A percentile compares a stretch with the other conserved stretches of the same genome.
Evolutionary conservation across 1,284 basidiomycete species (phyloP).

Genomic region (Violaceomyces palustris): DNA sequence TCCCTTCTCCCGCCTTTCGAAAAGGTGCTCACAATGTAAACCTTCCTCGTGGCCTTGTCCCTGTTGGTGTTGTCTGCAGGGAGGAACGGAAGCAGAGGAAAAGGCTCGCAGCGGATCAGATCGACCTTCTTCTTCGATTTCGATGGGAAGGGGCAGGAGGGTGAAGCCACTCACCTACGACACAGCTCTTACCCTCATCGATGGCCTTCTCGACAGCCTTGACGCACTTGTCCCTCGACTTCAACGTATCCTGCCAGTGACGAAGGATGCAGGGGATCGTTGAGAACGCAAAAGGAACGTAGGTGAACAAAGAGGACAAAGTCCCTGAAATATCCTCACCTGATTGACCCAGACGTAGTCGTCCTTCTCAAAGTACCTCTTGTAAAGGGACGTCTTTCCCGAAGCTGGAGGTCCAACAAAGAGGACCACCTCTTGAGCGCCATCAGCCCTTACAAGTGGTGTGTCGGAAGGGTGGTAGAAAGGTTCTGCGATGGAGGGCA

Average conservation of each 20-base stretch:
- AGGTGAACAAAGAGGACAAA: not conserved
- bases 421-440: slow-evolving; percentile 62
- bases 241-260: slow-evolving; percentile 60
- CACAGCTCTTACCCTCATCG: slow-evolving; percentile 50
- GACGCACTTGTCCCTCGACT: slow-evolving; percentile 69
- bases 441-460: not conserved
- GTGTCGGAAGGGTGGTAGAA: not conserved
- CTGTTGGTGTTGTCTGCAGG: slow-evolving; percentile 27
- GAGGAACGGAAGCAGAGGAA: not conserved
- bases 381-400: slow-evolving; percentile 80
- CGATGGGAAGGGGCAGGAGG: not conserved
- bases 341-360: slow-evolving; percentile 60
- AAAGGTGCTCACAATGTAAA: slow-evolving; percentile 26
- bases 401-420: slow-evolving; percentile 83
- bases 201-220: slow-evolving; percentile 63
- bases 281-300: not conserved
- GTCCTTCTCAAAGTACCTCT: slow-evolving; percentile 63
- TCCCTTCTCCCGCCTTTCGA: too few relatives aligned
- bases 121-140: not conserved
- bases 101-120: not conserved
- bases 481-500: too few relatives aligned
- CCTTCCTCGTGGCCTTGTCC: slow-evolving; percentile 17
- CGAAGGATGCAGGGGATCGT: not conserved
- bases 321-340: not conserved
- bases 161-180: slow-evolving; percentile 14